A percentile compares a stretch with the other conserved stretches of the same genome.
These are phyloP conservation scores for Ensete ventricosum DNA, from an alignment of 176 grass and related monocot species.

Conservation along the genomic window DNA sequence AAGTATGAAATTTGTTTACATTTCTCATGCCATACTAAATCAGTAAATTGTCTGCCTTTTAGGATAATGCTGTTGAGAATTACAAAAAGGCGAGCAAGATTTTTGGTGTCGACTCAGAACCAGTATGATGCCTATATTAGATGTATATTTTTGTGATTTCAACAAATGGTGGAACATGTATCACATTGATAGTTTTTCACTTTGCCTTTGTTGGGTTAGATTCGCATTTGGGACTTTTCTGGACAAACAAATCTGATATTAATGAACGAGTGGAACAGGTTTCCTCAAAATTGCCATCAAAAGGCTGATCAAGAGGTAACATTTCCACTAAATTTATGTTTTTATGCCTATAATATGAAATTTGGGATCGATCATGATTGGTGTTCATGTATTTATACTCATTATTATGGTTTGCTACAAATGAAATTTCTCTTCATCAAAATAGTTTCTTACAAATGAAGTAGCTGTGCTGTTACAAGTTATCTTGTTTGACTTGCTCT, in stretches of 20 bases:
- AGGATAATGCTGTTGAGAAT: constrained; percentile 86
- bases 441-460: neutral
- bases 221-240: constrained; percentile 99
- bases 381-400: neutral
- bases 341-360: neutral
- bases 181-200: constrained; percentile 23
- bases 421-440: neutral
- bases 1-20: neutral
- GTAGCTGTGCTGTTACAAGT: neutral
- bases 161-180: constrained; percentile 18
- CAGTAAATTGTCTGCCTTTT: constrained; percentile 26
- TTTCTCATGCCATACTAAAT: neutral
- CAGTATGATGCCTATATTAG: constrained; percentile 42
- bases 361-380: neutral
- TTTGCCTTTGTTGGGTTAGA: constrained; percentile 57
- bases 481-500: neutral
- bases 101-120: constrained; percentile 71
- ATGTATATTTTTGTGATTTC: neutral
- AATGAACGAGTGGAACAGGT: constrained; percentile 93
- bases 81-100: constrained; percentile 91
- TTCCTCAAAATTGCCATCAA: constrained; percentile 50
- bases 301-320: constrained; percentile 77
- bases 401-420: neutral
- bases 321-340: neutral
- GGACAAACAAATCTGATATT: constrained; percentile 92